phyloP scores from a whole-genome alignment of 352 stramenopile species.

The Phytophthora pinifolia region DNA sequence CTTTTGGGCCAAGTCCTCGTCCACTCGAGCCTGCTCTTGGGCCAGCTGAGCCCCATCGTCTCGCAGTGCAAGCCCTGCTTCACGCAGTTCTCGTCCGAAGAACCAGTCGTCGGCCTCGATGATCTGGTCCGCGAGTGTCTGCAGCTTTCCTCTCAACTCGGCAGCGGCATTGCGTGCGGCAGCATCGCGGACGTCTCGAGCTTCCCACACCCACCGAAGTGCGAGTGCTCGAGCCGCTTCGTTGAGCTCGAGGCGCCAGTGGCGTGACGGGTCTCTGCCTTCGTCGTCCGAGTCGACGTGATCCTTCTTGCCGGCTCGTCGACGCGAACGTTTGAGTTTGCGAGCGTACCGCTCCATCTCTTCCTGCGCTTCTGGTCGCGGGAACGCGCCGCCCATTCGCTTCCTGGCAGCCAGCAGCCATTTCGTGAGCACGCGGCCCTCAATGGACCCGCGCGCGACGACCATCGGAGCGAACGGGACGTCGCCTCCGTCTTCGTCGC shows the following conservation, averaged over 20 bases:
- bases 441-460: conserved; percentile 83
- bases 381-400: conserved; percentile 91
- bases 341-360: conserved; percentile 93
- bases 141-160: conserved; percentile 58
- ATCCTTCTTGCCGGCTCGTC: conserved; percentile 57
- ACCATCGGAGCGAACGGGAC: conserved; percentile 93
- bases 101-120: conserved; percentile 94
- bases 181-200: conserved; percentile 57
- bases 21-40: conserved; percentile 58
- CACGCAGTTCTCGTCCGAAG: conserved; percentile 84
- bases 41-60: conserved; percentile 57
- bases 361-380: conserved; percentile 72
- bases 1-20: conserved; percentile 82
- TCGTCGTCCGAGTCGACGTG: conserved; percentile 79
- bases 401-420: conserved; percentile 93
- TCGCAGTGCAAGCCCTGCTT: conserved; percentile 71
- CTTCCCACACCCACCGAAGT: conserved; percentile 81
- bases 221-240: conserved; percentile 76
- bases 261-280: conserved; percentile 53
- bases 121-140: conserved; percentile 76
- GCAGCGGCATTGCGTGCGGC: conserved; percentile 42
- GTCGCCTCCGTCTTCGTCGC: conserved; percentile 74
- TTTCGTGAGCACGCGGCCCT: conserved; percentile 94
- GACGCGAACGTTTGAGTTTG: conserved; percentile 81
- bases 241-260: conserved; percentile 85